phyloP scores from a whole-genome alignment of 2,329 filamentous ascomycete species.

The Metarhizium brunneum region DNA sequence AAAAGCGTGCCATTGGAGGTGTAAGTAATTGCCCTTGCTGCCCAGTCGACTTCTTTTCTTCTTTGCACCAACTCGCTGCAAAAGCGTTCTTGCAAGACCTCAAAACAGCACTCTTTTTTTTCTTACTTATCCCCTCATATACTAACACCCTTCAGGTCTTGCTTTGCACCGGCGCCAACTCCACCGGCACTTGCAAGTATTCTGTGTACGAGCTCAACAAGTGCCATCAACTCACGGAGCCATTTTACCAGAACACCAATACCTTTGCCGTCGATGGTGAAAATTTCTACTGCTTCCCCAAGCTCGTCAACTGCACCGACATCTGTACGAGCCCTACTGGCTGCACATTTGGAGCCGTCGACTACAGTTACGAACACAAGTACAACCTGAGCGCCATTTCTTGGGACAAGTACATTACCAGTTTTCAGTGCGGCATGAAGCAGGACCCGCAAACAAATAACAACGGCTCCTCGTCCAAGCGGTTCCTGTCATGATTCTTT shows the following conservation, averaged over 20 bases:
- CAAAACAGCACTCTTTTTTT: too few relatives aligned
- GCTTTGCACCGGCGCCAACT: conserved; percentile 40
- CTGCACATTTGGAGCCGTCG: conserved; percentile 41
- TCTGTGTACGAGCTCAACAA: conserved; percentile 30
- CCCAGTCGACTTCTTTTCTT: not conserved
- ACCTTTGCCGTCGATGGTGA: conserved; percentile 45
- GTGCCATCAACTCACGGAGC: conserved; percentile 35
- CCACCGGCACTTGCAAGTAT: conserved; percentile 37
- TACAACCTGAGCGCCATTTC: conserved; percentile 34
- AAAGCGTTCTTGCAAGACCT: too few relatives aligned
- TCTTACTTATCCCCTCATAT: too few relatives aligned
- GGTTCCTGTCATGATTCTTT: not conserved
- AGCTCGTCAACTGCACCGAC: conserved; percentile 28
- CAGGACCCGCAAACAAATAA: not conserved
- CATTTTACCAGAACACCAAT: conserved; percentile 30
- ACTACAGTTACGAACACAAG: conserved; percentile 36
- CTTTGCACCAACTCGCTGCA: too few relatives aligned
- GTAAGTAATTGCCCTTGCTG: conserved; percentile 25
- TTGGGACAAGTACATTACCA: conserved; percentile 32
- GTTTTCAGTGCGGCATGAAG: conserved; percentile 22
- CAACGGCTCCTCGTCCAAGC: not conserved
- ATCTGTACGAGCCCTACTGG: conserved; percentile 41
- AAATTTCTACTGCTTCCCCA: conserved; percentile 38
- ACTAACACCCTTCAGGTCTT: conserved; percentile 28
- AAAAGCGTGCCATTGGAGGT: conserved; percentile 35